phyloP scores from a whole-genome alignment of 2,329 filamentous ascomycete genomes.

The Aspergillus brasiliensis region DNA sequence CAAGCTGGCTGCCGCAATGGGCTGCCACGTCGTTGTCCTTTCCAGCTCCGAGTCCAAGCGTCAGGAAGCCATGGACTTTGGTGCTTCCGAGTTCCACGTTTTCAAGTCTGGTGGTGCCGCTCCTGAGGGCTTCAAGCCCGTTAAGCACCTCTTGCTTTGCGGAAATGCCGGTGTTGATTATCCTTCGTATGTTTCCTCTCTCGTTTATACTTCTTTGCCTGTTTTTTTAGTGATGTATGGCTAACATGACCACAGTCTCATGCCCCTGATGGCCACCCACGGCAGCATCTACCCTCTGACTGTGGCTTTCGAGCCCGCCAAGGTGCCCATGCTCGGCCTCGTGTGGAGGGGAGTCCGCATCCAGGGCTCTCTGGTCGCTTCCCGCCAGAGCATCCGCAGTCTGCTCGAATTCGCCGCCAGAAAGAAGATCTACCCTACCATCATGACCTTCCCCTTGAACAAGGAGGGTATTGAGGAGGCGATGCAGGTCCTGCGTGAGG shows the following conservation, averaged over 20 bases:
- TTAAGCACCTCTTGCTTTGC: conserved; percentile 22
- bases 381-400: conserved; percentile 63
- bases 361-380: conserved; percentile 64
- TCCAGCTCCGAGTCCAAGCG: conserved; percentile 25
- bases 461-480: conserved; percentile 51
- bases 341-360: conserved; percentile 59
- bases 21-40: conserved; percentile 53
- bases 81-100: conserved; percentile 63
- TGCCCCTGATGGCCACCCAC: conserved; percentile 30
- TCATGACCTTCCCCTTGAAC: conserved; percentile 64
- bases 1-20: conserved; percentile 67
- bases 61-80: conserved; percentile 45
- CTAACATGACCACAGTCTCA: conserved; percentile 1
- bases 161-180: conserved; percentile 17
- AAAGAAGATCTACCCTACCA: conserved; percentile 63
- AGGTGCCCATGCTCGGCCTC: conserved; percentile 48
- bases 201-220: too few relatives aligned
- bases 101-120: conserved; percentile 2
- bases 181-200: conserved; percentile 12
- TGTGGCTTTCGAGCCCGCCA: conserved; percentile 24
- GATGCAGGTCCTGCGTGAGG: conserved; percentile 48
- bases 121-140: conserved; percentile 12
- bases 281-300: conserved; percentile 34
- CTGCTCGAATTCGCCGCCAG: conserved; percentile 64
- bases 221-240: neutral